Evolutionary conservation across 495 filamentous ascomycete species (phyloP).

Genomic region (Penicillium tannophilum): DNA sequence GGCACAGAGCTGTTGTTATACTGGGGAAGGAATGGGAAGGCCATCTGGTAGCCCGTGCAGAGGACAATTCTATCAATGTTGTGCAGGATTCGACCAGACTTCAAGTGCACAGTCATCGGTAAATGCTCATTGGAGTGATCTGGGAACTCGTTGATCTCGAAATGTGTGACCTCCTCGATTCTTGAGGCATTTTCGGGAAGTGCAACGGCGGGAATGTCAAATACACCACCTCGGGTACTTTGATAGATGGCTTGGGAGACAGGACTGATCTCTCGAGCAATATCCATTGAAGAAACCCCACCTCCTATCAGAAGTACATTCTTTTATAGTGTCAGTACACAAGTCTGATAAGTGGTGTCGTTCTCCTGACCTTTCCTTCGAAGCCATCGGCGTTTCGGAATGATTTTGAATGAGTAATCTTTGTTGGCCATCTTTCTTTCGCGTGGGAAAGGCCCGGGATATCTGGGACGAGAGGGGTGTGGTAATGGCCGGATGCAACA

Average conservation of each 20-base stretch:
- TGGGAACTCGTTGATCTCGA: slow-evolving; percentile 30
- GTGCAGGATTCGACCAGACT: slow-evolving; percentile 45
- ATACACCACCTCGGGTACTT: slow-evolving; percentile 57
- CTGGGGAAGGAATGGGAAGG: slow-evolving; percentile 57
- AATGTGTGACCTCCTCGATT: slow-evolving; percentile 50
- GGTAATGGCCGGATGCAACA: slow-evolving; percentile 62
- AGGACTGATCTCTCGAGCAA: slow-evolving; percentile 56
- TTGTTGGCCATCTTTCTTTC: slow-evolving; percentile 52
- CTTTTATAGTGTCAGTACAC: slow-evolving; percentile 26
- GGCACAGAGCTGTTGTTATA: slow-evolving; percentile 41
- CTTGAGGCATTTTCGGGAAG: slow-evolving; percentile 52
- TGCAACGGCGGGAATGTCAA: slow-evolving; percentile 52
- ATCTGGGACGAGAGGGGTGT: slow-evolving; percentile 57
- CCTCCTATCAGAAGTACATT: slow-evolving; percentile 63
- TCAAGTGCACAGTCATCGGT: slow-evolving; percentile 37
- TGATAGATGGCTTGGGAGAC: slow-evolving; percentile 57
- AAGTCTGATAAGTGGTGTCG: background rate
- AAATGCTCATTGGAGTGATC: slow-evolving; percentile 24
- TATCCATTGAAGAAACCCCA: slow-evolving; percentile 62
- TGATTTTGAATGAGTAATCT: slow-evolving; percentile 61
- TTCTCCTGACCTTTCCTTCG: slow-evolving; percentile 36
- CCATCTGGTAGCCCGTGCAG: slow-evolving; percentile 67
- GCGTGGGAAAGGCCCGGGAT: slow-evolving; percentile 54
- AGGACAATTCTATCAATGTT: slow-evolving; percentile 58
- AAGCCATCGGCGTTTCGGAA: slow-evolving; percentile 56